Percentiles rank a stretch among this genome's conserved stretches.
Conservation (phyloP, 2,329 filamentous ascomycete species). For the Pleoardoris graminearum region DNA sequence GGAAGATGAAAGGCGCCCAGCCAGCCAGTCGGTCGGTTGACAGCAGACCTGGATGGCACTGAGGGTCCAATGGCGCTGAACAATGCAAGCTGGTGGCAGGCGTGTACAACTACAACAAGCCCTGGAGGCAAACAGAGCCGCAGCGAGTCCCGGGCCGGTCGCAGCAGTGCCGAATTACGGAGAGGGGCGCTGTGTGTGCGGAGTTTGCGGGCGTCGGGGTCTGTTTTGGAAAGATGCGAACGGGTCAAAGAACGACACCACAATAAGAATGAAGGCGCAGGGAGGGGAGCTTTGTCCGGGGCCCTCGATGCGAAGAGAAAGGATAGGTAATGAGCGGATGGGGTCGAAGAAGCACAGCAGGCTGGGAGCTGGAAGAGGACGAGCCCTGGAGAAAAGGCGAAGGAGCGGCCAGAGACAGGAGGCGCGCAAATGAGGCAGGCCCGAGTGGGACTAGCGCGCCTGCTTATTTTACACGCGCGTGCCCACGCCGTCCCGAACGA, state of each 20-base stretch:
- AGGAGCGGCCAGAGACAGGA: conserved; percentile 42
- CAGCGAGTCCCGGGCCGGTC: conserved; percentile 21
- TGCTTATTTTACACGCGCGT: conserved; percentile 36
- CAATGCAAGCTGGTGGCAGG: conserved; percentile 18
- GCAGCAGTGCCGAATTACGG: conserved; percentile 32
- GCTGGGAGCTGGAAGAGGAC: conserved; percentile 23
- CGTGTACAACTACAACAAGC: conserved; percentile 19
- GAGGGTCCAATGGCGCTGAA: conserved; percentile 18
- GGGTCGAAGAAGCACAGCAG: conserved; percentile 38
- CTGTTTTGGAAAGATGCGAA: conserved; percentile 38
- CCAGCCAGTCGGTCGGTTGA: conserved; percentile 24
- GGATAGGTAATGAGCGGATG: conserved; percentile 43
- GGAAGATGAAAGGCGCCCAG: conserved; percentile 32
- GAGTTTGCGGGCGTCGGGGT: conserved; percentile 26
- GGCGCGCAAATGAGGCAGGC: conserved; percentile 39
- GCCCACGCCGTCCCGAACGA: conserved; percentile 22
- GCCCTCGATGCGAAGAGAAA: conserved; percentile 38
- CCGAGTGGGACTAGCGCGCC: conserved; percentile 30
- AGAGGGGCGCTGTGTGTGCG: conserved; percentile 23
- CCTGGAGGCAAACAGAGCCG: conserved; percentile 16
- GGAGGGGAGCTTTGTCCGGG: conserved; percentile 36
- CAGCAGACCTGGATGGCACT: conserved; percentile 19
- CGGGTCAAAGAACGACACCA: conserved; percentile 41
- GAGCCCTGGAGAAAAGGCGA: conserved; percentile 31
- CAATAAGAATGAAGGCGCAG: conserved; percentile 46